Evolutionary conservation across 805 yeast species (phyloP), one percentile per base, ranked within the genome.

Genomic region (Maudiozyma barnettii): DNA sequence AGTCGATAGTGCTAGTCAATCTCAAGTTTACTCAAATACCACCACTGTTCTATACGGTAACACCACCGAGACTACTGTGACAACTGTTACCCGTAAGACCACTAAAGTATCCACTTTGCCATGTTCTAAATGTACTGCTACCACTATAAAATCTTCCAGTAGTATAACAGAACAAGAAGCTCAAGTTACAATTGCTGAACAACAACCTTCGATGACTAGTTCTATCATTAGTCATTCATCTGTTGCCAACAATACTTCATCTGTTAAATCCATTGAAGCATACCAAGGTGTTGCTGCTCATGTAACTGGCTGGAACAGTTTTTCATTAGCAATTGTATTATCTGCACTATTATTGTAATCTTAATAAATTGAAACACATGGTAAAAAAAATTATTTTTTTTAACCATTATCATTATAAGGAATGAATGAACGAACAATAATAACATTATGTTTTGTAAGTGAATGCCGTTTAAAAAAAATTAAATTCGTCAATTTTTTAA

Each of bases 241-340:
- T 16, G 14, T n/a, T 35, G 38, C 38, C 8, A 35, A 35, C 13
- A 35, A 35, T 22, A 37, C 22, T 18, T 12, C 40, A 18, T 21
- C 41, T n/a, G 14, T 10, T 21, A 13, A 39, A n/a, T 14, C 41
- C 10, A 5, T 39, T n/a, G 30, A 23, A 13, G 30, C 36, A 35
- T 40, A 26, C 35, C 22, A 40, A 29, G 43, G 43, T 26, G 19
- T n/a, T 14, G 43, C 43, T 14, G 43, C 43, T 26, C 21, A 21
- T 6, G 4, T 39, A 19, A 16, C 36, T 20, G 21, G 23, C 21
- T 26, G 43, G 23, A 41, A 41, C 18, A 22, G 30, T n/a, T 12
- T 23, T 1, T 23, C 41, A n/a, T 18, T 21, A 6, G 36, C 36
- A 8, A 33, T 33, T 13, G 7, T 33, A 33, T 8, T 33, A 16